These are phyloP conservation scores for Fusarium dimerum DNA, from an alignment of 2,329 filamentous ascomycete species.

Conservation along the genomic window DNA sequence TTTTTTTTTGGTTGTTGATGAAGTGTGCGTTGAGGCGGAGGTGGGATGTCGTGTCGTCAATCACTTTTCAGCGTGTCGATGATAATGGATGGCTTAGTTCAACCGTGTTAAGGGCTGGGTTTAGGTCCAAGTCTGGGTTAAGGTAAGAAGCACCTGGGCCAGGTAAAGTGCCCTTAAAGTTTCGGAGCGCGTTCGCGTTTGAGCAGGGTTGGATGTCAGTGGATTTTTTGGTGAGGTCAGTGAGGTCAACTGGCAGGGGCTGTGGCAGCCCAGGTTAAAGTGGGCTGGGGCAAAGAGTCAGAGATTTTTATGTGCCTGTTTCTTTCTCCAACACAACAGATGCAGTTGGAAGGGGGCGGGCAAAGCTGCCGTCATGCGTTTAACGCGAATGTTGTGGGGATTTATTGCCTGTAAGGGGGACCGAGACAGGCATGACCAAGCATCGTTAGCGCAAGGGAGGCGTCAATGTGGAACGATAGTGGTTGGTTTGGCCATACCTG, in stretches of 20 bases:
- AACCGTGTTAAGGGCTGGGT: neutral
- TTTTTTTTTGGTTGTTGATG: constrained; percentile 2
- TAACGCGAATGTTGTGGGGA: neutral
- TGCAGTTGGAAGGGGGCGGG: constrained; percentile 13
- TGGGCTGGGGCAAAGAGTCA: constrained; percentile 15
- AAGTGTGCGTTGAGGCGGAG: constrained; percentile 13
- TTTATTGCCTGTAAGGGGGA: constrained; percentile 23
- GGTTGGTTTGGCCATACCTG: neutral
- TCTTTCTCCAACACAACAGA: too few relatives aligned
- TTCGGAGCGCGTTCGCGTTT: constrained; percentile 36
- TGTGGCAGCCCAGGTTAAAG: constrained; percentile 16
- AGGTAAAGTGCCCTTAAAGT: constrained; percentile 30
- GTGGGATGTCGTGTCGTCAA: constrained; percentile 25
- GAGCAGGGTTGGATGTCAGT: constrained; percentile 24
- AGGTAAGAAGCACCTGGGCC: constrained; percentile 2
- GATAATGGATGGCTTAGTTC: neutral
- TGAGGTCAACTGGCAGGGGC: constrained; percentile 24
- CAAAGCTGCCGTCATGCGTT: constrained; percentile 11
- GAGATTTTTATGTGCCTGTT: constrained; percentile 21
- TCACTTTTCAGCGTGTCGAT: constrained; percentile 14
- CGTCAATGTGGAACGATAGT: neutral
- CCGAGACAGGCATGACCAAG: neutral
- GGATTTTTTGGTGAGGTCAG: neutral
- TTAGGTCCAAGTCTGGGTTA: neutral
- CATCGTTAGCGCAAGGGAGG: neutral